Evolutionary conservation across 768 basidiomycete species (phyloP), one percentile per base, ranked within the genome.

Genomic region (Termitomyces sp.): DNA sequence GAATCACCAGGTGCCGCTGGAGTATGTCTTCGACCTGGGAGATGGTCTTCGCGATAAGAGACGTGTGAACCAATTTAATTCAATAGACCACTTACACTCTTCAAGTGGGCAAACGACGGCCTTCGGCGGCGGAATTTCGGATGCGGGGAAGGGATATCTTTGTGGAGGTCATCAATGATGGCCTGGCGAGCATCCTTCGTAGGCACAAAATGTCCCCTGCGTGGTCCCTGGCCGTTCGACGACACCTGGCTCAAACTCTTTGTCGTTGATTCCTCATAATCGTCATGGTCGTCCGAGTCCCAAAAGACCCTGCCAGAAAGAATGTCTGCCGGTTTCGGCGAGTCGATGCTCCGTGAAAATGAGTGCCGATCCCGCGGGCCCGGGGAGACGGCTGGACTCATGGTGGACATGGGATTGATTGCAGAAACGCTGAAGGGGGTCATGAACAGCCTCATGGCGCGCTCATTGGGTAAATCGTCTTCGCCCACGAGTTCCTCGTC

Each of bases 401-500:
- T 80, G 8, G 88, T 91, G n/a, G 87, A 90, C 68, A 88, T 74
- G 54, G 90, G 91, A 61, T 92, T 82, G 74, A 92, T 88, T 12
- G 84, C 83, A 32, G 84, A 83, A 45, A 89, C 81, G 20, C 79
- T 81, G 60, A 77, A 72, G 8, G 91, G 91, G 65, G 86, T 82
- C 66, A 78, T 83, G 77, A 91, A 90, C 49, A 90, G 77, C 61
- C 79, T 77, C 85, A 91, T 89, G 24, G 89, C 89, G 58, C 84
- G 85, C n/a, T 84, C 84, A 59, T 90, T 92, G 32, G 87, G 89
- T 7, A 91, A 76, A 58, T 88, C 85, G 62, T 86, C 82, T 9
- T 85, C 82, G 57, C 88, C 90, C n/a, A 92, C 86, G 55, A 92
- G 85, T 63, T 94, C 91, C 63, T 91, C 89, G 69, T 92, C 91